These are phyloP conservation scores for Pyrenochaeta sp. DNA, from an alignment of 2,329 filamentous ascomycete species.

Conservation along the genomic window DNA sequence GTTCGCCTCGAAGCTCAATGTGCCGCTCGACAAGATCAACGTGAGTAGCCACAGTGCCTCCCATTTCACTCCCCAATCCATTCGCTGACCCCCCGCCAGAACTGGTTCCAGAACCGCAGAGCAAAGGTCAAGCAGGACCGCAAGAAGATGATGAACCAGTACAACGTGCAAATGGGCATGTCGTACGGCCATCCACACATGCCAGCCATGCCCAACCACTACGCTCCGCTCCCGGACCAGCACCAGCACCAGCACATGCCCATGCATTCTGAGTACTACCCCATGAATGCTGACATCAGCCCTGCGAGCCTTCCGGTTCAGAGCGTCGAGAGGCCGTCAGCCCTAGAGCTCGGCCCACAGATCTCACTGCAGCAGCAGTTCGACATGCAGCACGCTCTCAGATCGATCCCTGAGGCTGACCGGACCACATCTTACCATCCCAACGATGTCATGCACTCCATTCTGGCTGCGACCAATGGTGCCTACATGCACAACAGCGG, in stretches of 20 bases:
- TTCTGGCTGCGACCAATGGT: slow-evolving; percentile 46
- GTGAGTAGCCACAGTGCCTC: slow-evolving; percentile 53
- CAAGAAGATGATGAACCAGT: slow-evolving; percentile 54
- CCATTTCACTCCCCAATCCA: neutral
- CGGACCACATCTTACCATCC: slow-evolving; percentile 34
- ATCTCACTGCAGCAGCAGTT: slow-evolving; percentile 42
- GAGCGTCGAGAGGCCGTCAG: slow-evolving; percentile 38
- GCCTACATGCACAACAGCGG: slow-evolving; percentile 41
- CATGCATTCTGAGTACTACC: slow-evolving; percentile 36
- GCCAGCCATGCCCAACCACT: slow-evolving; percentile 30
- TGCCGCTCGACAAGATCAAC: slow-evolving; percentile 62
- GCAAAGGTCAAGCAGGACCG: slow-evolving; percentile 62
- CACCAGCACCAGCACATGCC: slow-evolving; percentile 37
- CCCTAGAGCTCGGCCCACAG: slow-evolving; percentile 40
- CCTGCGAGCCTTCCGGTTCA: slow-evolving; percentile 43
- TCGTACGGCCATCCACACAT: slow-evolving; percentile 32
- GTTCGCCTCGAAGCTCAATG: slow-evolving; percentile 56
- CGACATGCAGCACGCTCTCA: slow-evolving; percentile 44
- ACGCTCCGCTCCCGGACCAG: slow-evolving; percentile 21
- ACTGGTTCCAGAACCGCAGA: slow-evolving; percentile 63
- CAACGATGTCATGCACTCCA: slow-evolving; percentile 45
- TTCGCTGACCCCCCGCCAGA: slow-evolving; percentile 50
- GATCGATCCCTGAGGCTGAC: slow-evolving; percentile 44
- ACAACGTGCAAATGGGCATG: slow-evolving; percentile 45
- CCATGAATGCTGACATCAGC: slow-evolving; percentile 45